phyloP scores from a whole-genome alignment of 139 green algal genomes.

The Eudorina sp. region DNA sequence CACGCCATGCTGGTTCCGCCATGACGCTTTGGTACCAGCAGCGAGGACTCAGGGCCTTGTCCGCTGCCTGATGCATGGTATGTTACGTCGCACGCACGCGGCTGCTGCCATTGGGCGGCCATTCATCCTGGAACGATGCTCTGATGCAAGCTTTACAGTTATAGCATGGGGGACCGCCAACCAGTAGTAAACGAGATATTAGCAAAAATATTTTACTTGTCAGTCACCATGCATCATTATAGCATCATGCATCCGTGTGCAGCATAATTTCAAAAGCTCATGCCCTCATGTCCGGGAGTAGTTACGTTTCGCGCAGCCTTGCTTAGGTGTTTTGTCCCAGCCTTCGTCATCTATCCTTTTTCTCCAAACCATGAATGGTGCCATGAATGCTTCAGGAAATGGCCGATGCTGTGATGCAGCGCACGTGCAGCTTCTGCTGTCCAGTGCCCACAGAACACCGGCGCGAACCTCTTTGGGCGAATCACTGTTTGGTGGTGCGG shows the following conservation, averaged over 20 bases:
- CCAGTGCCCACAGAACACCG: neutral
- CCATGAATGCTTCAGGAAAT: neutral
- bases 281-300: neutral
- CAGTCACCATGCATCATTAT: too few relatives aligned
- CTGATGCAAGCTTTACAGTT: too few relatives aligned
- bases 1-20: too few relatives aligned
- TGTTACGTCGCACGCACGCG: too few relatives aligned
- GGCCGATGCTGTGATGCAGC: neutral
- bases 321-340: too few relatives aligned
- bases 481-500: constrained; percentile 10
- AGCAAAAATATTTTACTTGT: too few relatives aligned
- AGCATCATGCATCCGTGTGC: too few relatives aligned
- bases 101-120: too few relatives aligned
- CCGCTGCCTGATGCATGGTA: neutral
- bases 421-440: neutral
- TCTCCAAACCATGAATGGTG: neutral
- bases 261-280: neutral
- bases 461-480: neutral
- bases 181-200: too few relatives aligned
- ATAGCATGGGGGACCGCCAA: too few relatives aligned
- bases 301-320: neutral
- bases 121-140: too few relatives aligned
- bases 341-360: neutral
- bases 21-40: too few relatives aligned
- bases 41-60: neutral